These are phyloP conservation scores for Bretziella fagacearum DNA, from an alignment of 2,329 filamentous ascomycete species.

Conservation along the genomic window DNA sequence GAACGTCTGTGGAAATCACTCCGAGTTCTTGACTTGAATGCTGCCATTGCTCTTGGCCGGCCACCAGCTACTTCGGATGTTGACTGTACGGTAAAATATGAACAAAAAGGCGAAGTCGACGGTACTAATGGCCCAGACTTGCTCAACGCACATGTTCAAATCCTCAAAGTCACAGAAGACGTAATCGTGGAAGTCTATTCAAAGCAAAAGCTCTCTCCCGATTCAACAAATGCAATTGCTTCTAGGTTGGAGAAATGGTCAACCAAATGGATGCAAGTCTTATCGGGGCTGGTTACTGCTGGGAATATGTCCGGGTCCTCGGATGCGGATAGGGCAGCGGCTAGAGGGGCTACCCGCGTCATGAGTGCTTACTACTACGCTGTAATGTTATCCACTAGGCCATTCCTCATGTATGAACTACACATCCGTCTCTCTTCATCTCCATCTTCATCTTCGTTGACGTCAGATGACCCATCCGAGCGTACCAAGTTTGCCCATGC, in stretches of 20 bases:
- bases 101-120: constrained; percentile 18
- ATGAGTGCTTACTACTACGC: constrained; percentile 38
- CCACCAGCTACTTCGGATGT: constrained; percentile 36
- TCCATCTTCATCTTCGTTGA: background rate
- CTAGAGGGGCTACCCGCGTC: constrained; percentile 33
- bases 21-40: constrained; percentile 33
- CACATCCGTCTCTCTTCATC: constrained; percentile 4
- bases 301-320: background rate
- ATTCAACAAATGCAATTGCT: constrained; percentile 36
- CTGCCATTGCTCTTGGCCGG: constrained; percentile 37
- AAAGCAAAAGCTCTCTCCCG: constrained; percentile 33
- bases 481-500: constrained; percentile 1
- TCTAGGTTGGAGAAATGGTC: constrained; percentile 34
- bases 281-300: background rate
- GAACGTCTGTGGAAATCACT: constrained; percentile 38
- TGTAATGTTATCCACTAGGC: constrained; percentile 38
- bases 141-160: constrained; percentile 35
- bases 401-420: constrained; percentile 40
- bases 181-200: constrained; percentile 37
- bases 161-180: constrained; percentile 33
- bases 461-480: background rate
- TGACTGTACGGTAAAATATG: constrained; percentile 36
- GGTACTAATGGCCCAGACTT: constrained; percentile 26
- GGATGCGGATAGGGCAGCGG: constrained; percentile 23
- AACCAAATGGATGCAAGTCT: constrained; percentile 24